Conservation (phyloP, 345 rosid species). For the Brassica napus region Da-Ae NC_063443.1:11516001-11516500, state of each 20-base stretch:
- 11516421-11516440: slow-evolving; percentile 36
- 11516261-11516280: slow-evolving; percentile 43
- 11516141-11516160: slow-evolving; percentile 10
- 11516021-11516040: not conserved
- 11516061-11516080: not conserved
- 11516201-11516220: slow-evolving; percentile 24
- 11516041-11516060: not conserved
- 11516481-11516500: slow-evolving; percentile 42
- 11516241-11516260: slow-evolving; percentile 51
- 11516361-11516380: slow-evolving; percentile 32
- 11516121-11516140: slow-evolving; percentile 24
- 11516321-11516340: slow-evolving; percentile 23
- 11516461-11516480: slow-evolving; percentile 32
- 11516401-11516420: slow-evolving; percentile 61
- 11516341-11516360: slow-evolving; percentile 31
- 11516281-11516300: slow-evolving; percentile 38
- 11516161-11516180: slow-evolving; percentile 38
- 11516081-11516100: slow-evolving; percentile 34
- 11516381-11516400: slow-evolving; percentile 12
- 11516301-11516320: slow-evolving; percentile 30
- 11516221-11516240: slow-evolving; percentile 33
- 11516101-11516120: slow-evolving; percentile 42
- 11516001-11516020: not conserved
- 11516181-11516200: slow-evolving; percentile 30
- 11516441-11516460: slow-evolving; percentile 45